A percentile compares a stretch with the other conserved stretches of the same genome.
phyloP scores from a whole-genome alignment of 257 asterid species.

The Perilla frutescens region DNA sequence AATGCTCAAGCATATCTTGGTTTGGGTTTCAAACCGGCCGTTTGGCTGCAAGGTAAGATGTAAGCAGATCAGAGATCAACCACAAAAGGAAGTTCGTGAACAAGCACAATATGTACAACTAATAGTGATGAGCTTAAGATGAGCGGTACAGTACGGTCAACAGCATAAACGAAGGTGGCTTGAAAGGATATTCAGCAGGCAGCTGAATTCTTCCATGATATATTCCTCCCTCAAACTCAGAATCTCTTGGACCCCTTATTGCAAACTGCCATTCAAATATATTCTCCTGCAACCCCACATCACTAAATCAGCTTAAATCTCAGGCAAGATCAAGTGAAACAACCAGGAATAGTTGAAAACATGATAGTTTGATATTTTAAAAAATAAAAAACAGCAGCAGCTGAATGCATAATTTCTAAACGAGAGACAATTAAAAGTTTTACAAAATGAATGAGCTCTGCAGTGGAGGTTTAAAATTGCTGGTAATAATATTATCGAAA shows the following conservation, averaged over 20 bases:
- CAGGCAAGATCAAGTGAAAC: background rate
- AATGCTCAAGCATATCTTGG: constrained; percentile 97
- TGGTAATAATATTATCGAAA: background rate
- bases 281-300: constrained; percentile 58
- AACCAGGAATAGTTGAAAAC: background rate
- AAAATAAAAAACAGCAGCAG: background rate
- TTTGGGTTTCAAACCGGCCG: constrained; percentile 95
- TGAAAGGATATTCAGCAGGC: constrained; percentile 90
- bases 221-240: constrained; percentile 90
- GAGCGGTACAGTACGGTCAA: constrained; percentile 56
- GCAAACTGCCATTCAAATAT: constrained; percentile 97
- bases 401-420: background rate
- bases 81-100: background rate
- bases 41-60: constrained; percentile 66
- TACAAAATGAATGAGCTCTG: constrained; percentile 16
- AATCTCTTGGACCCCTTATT: constrained; percentile 76
- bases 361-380: background rate
- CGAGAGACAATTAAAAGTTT: background rate
- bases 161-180: constrained; percentile 91
- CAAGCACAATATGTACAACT: constrained; percentile 8
- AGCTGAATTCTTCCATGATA: constrained; percentile 93
- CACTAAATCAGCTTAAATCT: background rate
- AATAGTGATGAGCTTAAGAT: constrained; percentile 7
- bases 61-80: background rate
- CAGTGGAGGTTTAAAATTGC: background rate